phyloP scores from a whole-genome alignment of 306 rosid species.

The Citrullus mucosospermus region DNA sequence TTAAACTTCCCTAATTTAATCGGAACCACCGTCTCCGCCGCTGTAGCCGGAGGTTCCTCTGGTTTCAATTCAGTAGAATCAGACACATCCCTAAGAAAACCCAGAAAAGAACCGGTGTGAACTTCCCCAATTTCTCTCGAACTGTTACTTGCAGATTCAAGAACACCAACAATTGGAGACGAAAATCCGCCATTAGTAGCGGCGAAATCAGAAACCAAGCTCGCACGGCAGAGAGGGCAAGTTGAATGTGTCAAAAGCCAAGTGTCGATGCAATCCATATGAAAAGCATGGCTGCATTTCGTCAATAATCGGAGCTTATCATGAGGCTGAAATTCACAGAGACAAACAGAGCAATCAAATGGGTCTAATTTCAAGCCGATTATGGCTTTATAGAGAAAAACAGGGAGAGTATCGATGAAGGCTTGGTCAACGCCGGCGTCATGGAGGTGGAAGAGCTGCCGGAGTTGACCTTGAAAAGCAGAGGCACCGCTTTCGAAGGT shows the following conservation, averaged over 20 bases:
- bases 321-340: slow-evolving; percentile 76
- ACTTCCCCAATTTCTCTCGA: slow-evolving; percentile 56
- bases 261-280: slow-evolving; percentile 83
- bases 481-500: slow-evolving; percentile 32
- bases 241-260: slow-evolving; percentile 96
- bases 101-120: slow-evolving; percentile 26
- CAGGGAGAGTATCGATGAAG: slow-evolving; percentile 76
- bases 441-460: slow-evolving; percentile 87
- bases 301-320: slow-evolving; percentile 84
- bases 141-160: slow-evolving; percentile 74
- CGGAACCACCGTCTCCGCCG: slow-evolving; percentile 30
- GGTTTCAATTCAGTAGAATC: slow-evolving; percentile 18
- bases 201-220: slow-evolving; percentile 51
- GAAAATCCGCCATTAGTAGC: slow-evolving; percentile 21
- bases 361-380: slow-evolving; percentile 65
- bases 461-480: slow-evolving; percentile 85
- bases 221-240: slow-evolving; percentile 82
- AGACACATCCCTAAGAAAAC: slow-evolving; percentile 13
- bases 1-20: slow-evolving; percentile 84
- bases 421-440: slow-evolving; percentile 97
- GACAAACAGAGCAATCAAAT: slow-evolving; percentile 91
- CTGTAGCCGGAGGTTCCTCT: slow-evolving; percentile 9
- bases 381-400: slow-evolving; percentile 67
- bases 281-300: slow-evolving; percentile 93
- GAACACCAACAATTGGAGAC: slow-evolving; percentile 54